Evolutionary conservation across 306 rosid species (phyloP).

Genomic region (Prunus mongolica): DNA sequence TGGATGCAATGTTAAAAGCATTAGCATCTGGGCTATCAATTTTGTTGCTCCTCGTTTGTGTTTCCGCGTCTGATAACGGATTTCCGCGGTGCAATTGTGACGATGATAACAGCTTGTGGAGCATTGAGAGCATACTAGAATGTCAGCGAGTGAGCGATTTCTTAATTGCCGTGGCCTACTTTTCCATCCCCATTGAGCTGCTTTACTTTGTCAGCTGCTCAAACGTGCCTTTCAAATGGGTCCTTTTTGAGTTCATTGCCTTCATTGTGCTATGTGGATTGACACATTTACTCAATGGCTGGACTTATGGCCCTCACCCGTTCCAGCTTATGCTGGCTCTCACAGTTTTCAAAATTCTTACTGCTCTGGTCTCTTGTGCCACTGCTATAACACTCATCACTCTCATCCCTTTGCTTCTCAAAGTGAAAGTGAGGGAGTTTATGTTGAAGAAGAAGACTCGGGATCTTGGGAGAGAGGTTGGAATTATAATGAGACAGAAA

Average conservation of each 20-base stretch:
- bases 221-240: constrained; percentile 99
- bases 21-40: constrained; percentile 68
- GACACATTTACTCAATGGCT: constrained; percentile 94
- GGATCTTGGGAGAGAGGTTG: constrained; percentile 98
- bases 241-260: constrained; percentile 84
- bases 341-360: constrained; percentile 87
- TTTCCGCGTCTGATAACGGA: constrained; percentile 55
- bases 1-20: constrained; percentile 86
- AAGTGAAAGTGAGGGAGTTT: constrained; percentile 96
- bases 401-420: constrained; percentile 91
- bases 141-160: constrained; percentile 95
- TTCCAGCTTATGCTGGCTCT: constrained; percentile 97
- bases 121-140: constrained; percentile 80
- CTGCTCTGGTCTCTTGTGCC: constrained; percentile 97
- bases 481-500: constrained; percentile 72
- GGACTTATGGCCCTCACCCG: constrained; percentile 98
- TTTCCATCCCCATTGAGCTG: constrained; percentile 91
- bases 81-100: constrained; percentile 91
- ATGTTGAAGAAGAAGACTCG: constrained; percentile 97
- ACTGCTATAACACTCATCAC: constrained; percentile 94
- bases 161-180: constrained; percentile 97
- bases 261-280: constrained; percentile 94
- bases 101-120: constrained; percentile 86
- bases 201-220: constrained; percentile 97
- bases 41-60: constrained; percentile 45